A percentile compares a stretch with the other conserved stretches of the same genome.
phyloP scores from a whole-genome alignment of 345 rosid species.

The Salix koriyanagi region DNA sequence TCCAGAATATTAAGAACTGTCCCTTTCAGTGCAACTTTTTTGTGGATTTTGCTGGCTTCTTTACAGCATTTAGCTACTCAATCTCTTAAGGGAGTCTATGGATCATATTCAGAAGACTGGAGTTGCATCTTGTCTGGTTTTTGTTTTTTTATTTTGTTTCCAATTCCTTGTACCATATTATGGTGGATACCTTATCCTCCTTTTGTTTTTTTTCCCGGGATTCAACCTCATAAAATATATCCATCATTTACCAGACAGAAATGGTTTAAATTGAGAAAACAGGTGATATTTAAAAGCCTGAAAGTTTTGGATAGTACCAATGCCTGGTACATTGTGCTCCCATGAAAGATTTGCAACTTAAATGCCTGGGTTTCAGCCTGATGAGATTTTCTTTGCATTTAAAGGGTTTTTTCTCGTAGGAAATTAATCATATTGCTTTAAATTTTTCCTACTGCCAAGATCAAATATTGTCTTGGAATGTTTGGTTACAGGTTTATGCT shows the following conservation, averaged over 20 bases:
- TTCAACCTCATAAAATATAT: neutral
- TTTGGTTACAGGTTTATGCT: constrained; percentile 71
- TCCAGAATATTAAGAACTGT: neutral
- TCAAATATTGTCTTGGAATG: constrained; percentile 4
- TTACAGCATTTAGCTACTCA: neutral
- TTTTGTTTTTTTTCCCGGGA: neutral
- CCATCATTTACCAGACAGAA: neutral
- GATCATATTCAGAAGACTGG: neutral
- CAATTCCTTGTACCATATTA: neutral
- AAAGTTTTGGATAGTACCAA: neutral
- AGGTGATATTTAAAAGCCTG: neutral
- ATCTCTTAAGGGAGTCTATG: neutral
- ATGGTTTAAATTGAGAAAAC: neutral
- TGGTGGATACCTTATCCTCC: neutral
- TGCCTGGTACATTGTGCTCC: neutral
- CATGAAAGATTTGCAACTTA: neutral
- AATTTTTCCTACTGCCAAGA: neutral
- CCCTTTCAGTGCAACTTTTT: neutral
- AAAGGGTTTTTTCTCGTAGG: neutral
- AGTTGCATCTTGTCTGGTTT: neutral
- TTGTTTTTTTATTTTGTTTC: neutral
- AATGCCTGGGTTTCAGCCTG: neutral
- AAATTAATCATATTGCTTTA: neutral
- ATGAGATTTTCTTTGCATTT: neutral
- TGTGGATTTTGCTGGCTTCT: neutral